Conservation (phyloP, 805 yeast genomes). For the Saturnispora gosingensis region DNA sequence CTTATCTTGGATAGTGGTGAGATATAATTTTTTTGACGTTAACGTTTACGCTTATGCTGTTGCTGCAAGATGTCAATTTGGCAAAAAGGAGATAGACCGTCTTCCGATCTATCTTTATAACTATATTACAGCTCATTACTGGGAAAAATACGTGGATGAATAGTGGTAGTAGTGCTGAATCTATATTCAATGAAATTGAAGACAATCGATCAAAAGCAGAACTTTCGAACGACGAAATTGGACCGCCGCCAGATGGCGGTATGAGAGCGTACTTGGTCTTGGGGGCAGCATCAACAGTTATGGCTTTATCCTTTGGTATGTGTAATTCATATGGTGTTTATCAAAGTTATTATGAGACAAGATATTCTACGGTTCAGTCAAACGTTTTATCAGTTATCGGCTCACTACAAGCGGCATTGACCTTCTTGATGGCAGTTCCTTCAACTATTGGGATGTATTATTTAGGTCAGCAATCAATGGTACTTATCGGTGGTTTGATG, state of each 20-base stretch:
- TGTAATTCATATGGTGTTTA: conserved; percentile 52
- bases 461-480: conserved; percentile 32
- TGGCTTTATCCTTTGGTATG: conserved; percentile 49
- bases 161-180: background rate
- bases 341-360: conserved; percentile 37
- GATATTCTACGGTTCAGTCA: conserved; percentile 35
- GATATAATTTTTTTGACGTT: background rate
- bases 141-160: background rate
- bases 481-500: conserved; percentile 35
- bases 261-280: conserved; percentile 48
- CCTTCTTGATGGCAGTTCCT: conserved; percentile 40
- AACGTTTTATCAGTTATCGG: conserved; percentile 47
- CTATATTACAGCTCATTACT: background rate
- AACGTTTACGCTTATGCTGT: background rate
- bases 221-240: background rate
- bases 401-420: conserved; percentile 38
- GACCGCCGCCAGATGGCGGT: conserved; percentile 32
- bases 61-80: background rate
- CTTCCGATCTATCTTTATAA: background rate
- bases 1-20: background rate
- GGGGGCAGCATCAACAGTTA: conserved; percentile 36
- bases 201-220: background rate
- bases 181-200: background rate
- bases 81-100: background rate
- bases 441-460: conserved; percentile 34